A percentile compares a stretch with the other conserved stretches of the same genome.
phyloP scores from a whole-genome alignment of 495 filamentous ascomycete genomes.

The Xylaria castorea region DNA sequence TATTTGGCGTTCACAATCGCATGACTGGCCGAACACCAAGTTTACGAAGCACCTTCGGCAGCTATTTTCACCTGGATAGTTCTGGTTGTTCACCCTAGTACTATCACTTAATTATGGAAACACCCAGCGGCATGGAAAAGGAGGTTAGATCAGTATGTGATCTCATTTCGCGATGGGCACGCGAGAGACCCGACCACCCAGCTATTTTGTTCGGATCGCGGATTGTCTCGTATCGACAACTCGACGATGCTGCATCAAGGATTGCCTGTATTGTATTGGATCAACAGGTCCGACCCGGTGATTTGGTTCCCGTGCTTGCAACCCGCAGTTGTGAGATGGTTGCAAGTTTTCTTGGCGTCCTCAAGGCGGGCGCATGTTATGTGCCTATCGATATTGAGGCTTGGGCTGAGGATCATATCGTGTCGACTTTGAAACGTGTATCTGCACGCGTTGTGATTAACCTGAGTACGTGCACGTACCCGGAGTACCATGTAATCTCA shows the following conservation, averaged over 20 bases:
- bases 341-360: conserved; percentile 29
- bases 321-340: conserved; percentile 30
- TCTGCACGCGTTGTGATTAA: conserved; percentile 9
- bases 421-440: conserved; percentile 24
- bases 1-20: neutral
- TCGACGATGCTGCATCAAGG: conserved; percentile 12
- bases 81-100: neutral
- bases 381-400: conserved; percentile 39
- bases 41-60: neutral
- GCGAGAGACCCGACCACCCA: conserved; percentile 7
- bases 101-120: neutral
- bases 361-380: conserved; percentile 36
- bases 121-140: neutral
- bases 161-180: conserved; percentile 11
- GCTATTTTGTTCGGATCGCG: conserved; percentile 12
- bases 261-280: neutral
- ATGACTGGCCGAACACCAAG: neutral
- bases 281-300: conserved; percentile 1
- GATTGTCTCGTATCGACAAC: conserved; percentile 12
- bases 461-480: neutral
- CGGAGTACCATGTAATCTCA: neutral
- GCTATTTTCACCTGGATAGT: neutral
- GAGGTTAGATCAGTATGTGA: neutral
- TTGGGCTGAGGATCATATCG: conserved; percentile 35
- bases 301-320: conserved; percentile 24